Evolutionary conservation across 257 asterid species (phyloP).

Genomic region (Solanum corneliomulleri): DNA sequence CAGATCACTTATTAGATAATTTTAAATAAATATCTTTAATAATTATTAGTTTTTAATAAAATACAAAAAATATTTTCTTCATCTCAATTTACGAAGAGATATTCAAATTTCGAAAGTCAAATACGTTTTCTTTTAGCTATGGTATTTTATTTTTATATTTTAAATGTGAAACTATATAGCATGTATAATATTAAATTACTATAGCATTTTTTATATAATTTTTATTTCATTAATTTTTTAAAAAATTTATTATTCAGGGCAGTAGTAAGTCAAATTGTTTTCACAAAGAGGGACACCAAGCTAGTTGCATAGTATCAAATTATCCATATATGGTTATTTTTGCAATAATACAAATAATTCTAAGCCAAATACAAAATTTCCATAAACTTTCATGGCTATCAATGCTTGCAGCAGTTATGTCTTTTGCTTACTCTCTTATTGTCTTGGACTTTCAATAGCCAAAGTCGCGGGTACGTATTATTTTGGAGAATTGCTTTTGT

Average conservation of each 20-base stretch:
- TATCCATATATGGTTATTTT: constrained; percentile 10
- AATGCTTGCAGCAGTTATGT: constrained; percentile 27
- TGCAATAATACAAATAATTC: constrained; percentile 9
- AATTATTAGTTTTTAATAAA: background rate
- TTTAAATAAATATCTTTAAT: background rate
- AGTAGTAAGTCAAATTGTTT: constrained; percentile 19
- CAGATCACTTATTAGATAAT: background rate
- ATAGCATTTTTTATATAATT: too few species aligned
- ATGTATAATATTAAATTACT: too few species aligned
- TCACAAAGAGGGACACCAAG: constrained; percentile 2
- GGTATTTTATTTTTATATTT: background rate
- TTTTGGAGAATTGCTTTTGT: background rate
- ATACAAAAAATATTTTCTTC: background rate
- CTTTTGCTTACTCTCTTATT: constrained; percentile 18
- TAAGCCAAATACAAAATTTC: constrained; percentile 25
- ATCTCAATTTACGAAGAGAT: background rate
- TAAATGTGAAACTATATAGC: background rate
- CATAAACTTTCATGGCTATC: constrained; percentile 20
- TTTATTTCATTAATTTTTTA: background rate
- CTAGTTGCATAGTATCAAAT: constrained; percentile 12
- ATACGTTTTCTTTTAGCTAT: rapidly evolving
- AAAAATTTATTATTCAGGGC: constrained; percentile 9
- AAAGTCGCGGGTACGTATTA: constrained; percentile 10
- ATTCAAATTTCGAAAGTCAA: background rate
- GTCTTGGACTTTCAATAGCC: constrained; percentile 21